Evolutionary conservation across 2,329 filamentous ascomycete species (phyloP), one percentile per base, ranked within the genome.

Genomic region (Ascochyta pisi): DNA sequence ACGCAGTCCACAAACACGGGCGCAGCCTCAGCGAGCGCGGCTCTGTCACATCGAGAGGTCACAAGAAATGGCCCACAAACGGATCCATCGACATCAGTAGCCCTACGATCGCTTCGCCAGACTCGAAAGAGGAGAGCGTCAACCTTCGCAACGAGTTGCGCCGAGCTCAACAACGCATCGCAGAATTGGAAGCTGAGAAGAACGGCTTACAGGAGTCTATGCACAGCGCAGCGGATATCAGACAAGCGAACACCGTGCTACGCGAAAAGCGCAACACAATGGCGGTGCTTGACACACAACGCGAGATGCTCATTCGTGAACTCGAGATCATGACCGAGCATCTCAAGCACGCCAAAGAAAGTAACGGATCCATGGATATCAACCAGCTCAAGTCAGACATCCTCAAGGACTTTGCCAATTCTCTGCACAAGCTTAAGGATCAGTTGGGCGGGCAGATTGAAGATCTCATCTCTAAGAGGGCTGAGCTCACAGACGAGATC

Each of bases 181-280:
- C 91, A 1, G 93, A 97, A 76, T 85, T 99, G 48, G 90, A 94
- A 74, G 83, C 87, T n/a, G 89, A 92, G 62, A 91, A 91, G 79
- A 85, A 77, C 69, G 80, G 64, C 65, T 78, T 78, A 31, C 76
- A 81, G 62, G 79, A 81, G 60, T 76, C 76, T 38, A 77, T 88
- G 62, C 85, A 86, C 63, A 83, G 81, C 26, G 82, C 83, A 5
- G 81, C 79, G 13, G 84, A 85, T 59, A 86, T 88, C 58, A 89
- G 89, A 76, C 89, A 88, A 66, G 86, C 96, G 27, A 96, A 96
- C 76, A 92, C 89, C 66, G 94, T 93, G 72, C 81, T 98, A 23
- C 84, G 90, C 33, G 93, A 98, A 76, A 98, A 98, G 80, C 85
- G 95, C 55, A 96, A 96, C 68, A 98, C 95, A 0, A 95, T 99